Conservation (phyloP, 805 yeast genomes). For the Trichomonascus vanleenenianus region DNA sequence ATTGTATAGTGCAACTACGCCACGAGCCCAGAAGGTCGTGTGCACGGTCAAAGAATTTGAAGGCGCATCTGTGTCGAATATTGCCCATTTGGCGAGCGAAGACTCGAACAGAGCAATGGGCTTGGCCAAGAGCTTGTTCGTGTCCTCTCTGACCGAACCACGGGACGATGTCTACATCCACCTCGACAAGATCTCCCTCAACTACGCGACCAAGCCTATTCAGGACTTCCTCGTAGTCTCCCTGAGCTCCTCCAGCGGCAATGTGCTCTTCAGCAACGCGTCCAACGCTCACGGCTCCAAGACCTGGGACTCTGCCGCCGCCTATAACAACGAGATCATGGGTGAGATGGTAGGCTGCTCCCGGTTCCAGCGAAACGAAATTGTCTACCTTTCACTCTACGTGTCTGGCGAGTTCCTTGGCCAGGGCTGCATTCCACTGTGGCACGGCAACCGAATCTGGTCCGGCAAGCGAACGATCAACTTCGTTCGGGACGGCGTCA, state of each 20-base stretch:
- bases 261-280: conserved; percentile 55
- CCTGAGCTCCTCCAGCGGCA: conserved; percentile 43
- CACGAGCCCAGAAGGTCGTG: conserved; percentile 65
- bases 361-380: conserved; percentile 50
- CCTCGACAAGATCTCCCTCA: conserved; percentile 17
- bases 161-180: conserved; percentile 20
- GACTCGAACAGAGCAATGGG: conserved; percentile 46
- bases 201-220: conserved; percentile 9
- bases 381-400: conserved; percentile 47
- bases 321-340: conserved; percentile 59
- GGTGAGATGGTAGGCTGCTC: conserved; percentile 63
- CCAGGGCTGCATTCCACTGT: conserved; percentile 41
- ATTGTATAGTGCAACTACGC: conserved; percentile 48
- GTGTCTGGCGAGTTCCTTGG: conserved; percentile 59
- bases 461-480: conserved; percentile 13
- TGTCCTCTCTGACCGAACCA: conserved; percentile 17
- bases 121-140: conserved; percentile 35
- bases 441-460: conserved; percentile 20
- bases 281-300: conserved; percentile 47
- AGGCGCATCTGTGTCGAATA: conserved; percentile 27
- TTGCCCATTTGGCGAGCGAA: conserved; percentile 28
- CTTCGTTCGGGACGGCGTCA: conserved; percentile 35
- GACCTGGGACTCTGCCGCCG: conserved; percentile 67
- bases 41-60: conserved; percentile 69
- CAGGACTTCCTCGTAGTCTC: conserved; percentile 42